Base-by-base conservation (phyloP, 805 yeast species). In the Wickerhamomyces rabaulensis region DNA sequence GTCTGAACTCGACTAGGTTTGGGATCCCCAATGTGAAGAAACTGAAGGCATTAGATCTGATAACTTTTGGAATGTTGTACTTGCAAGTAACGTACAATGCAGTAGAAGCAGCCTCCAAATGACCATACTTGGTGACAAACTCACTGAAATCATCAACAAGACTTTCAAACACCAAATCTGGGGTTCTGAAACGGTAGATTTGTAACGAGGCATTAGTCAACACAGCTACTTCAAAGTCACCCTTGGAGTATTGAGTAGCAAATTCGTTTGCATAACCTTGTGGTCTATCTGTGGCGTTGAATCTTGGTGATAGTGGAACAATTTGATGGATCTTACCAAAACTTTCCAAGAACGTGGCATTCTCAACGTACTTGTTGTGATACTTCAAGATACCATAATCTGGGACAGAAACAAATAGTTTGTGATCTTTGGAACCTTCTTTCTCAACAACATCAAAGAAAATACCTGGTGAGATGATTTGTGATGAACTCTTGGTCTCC, bases 101-200 rank as follows among this genome's bases (percentile, higher is more conserved):
- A 1, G 94, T 82, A 0, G 96, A 84, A 60, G 97, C 92, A 4
- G 95, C 83, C 63, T 95, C 99, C 44, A 87, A 82, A 43, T 83
- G 76, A 6, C 98, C 97, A 62, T 89, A 90, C 45, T 86, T 84
- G 41, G 78, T 76, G 16, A 84, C 79, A 60, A 88, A 88, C 43
- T 82, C 76, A 44, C 81, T 75, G 44, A 87, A 77, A 19, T 85
- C 81, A 36, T 84, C 91, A 42, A 82, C 79, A 46, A 87, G 68
- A 0, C 84, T 66, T 59, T 84, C 85, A 52, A 92, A 75, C 6
- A 89, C 76, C 61, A 84, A 77, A 61, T 84, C 91, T 7, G 96
- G 94, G 3, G 90, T 84, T 62, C 89, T 77, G 55, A 83, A 83
- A 53, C 84, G 82, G 63, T 82, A 88, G 37, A 87, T 74, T 56